Evolutionary conservation across 2,329 filamentous ascomycete species (phyloP), one percentile per base, ranked within the genome.

Genomic region (Penicillium sp.): DNA sequence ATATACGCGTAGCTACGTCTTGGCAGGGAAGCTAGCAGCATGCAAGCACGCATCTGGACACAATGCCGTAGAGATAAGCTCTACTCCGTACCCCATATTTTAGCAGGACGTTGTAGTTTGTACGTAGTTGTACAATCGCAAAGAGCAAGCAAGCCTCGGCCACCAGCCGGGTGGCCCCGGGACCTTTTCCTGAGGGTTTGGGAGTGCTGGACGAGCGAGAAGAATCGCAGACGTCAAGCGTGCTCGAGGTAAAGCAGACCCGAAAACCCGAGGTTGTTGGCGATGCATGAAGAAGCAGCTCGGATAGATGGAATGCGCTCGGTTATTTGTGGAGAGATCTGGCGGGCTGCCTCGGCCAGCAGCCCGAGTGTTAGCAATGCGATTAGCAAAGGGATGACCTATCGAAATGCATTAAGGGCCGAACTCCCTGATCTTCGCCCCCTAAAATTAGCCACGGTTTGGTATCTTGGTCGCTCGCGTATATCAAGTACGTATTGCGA

Each of bases 331-430:
- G 52, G 52, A 40, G 45, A 21, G 21, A 45, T 35, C 42, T 46
- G 38, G 42, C 46, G 43, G 43, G 24, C 35, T 47, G 52, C 42
- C 51, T 53, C 52, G 45, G 52, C 30, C 43, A 28, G n/a, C 50
- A 35, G 42, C 28, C 48, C 48, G 48, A 42, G 30, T 24, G 42
- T 55, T 55, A 55, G 52, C 52, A 55, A 55, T 55, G 47, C 45
- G 33, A 55, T 55, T 55, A 55, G 30, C 46, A 55, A 55, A 47
- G 24, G 23, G 12, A 16, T 16, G 52, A 30, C 28, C 48, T 51
- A 51, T 40, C 48, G 30, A 35, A 35, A 35, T 16, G 12, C 30
- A 35, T 16, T 3, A 33, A 33, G 28, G 28, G 28, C 30, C 23
- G 5, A n/a, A 3, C 35, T 40, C n/a, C 18, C 30, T 35, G 30